Percentiles rank a stretch among this genome's conserved stretches.
phyloP scores from a whole-genome alignment of 306 rosid genomes.

The Malus orientalis region DNA sequence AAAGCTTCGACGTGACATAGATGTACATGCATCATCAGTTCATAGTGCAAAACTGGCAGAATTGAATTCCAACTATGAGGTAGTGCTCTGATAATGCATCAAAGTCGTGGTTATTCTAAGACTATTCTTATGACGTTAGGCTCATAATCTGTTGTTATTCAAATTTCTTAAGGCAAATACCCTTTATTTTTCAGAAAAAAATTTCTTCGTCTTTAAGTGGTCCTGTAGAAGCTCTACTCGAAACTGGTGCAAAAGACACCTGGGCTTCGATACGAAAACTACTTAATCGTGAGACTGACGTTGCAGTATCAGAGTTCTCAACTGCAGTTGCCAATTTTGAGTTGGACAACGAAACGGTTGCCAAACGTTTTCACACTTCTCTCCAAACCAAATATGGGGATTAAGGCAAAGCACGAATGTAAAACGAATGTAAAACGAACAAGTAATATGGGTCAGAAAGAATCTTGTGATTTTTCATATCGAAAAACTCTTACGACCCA shows the following conservation, averaged over 20 bases:
- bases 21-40: conserved; percentile 54
- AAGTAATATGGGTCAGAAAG: neutral
- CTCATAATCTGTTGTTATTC: neutral
- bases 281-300: conserved; percentile 58
- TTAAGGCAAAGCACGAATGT: too few species aligned
- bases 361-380: neutral
- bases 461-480: neutral
- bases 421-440: neutral
- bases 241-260: conserved; percentile 57
- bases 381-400: too few species aligned
- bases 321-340: conserved; percentile 56
- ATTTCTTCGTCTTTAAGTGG: conserved; percentile 47
- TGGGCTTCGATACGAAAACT: conserved; percentile 73
- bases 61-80: conserved; percentile 47
- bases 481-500: neutral
- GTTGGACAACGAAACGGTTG: conserved; percentile 48
- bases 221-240: conserved; percentile 70
- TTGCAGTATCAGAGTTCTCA: conserved; percentile 40
- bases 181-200: conserved; percentile 42
- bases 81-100: conserved; percentile 19
- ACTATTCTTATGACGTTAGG: too few species aligned
- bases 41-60: conserved; percentile 42
- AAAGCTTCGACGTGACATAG: conserved; percentile 66
- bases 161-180: neutral
- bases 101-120: neutral